Conservation (phyloP, 2,329 filamentous ascomycete species). For the Colletotrichum higginsianum region DNA sequence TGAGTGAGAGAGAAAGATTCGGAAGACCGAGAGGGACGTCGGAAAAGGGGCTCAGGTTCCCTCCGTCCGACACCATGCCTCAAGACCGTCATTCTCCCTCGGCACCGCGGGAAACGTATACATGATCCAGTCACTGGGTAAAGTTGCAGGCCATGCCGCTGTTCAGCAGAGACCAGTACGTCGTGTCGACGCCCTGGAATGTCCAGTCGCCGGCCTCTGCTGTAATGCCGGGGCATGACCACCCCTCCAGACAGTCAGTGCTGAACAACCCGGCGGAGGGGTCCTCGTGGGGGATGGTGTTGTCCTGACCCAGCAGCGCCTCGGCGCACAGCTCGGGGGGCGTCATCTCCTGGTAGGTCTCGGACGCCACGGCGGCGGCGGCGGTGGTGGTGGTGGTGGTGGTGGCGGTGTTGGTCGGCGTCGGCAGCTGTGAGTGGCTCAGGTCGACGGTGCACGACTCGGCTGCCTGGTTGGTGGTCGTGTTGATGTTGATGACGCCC, state of each 20-base stretch:
- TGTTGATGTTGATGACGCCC: constrained; percentile 61
- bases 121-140: not conserved
- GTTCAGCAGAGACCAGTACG: constrained; percentile 54
- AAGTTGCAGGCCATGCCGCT: constrained; percentile 37
- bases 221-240: constrained; percentile 47
- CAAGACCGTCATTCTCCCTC: too few species aligned
- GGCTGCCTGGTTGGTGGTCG: constrained; percentile 8
- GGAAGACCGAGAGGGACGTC: too few species aligned
- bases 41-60: too few species aligned
- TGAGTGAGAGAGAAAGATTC: too few species aligned
- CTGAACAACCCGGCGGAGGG: constrained; percentile 43
- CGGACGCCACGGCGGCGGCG: constrained; percentile 13
- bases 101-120: too few species aligned
- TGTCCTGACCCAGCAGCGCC: constrained; percentile 7
- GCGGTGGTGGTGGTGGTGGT: too few species aligned
- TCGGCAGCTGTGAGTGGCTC: constrained; percentile 32
- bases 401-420: constrained; percentile 34
- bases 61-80: too few species aligned
- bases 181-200: constrained; percentile 58
- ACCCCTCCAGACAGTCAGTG: constrained; percentile 38
- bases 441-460: constrained; percentile 18
- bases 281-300: constrained; percentile 29
- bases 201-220: constrained; percentile 57
- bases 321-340: constrained; percentile 37
- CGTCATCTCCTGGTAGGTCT: constrained; percentile 12